Evolutionary conservation across 2,329 filamentous ascomycete species (phyloP).

Genomic region (Aspergillus ustus): DNA sequence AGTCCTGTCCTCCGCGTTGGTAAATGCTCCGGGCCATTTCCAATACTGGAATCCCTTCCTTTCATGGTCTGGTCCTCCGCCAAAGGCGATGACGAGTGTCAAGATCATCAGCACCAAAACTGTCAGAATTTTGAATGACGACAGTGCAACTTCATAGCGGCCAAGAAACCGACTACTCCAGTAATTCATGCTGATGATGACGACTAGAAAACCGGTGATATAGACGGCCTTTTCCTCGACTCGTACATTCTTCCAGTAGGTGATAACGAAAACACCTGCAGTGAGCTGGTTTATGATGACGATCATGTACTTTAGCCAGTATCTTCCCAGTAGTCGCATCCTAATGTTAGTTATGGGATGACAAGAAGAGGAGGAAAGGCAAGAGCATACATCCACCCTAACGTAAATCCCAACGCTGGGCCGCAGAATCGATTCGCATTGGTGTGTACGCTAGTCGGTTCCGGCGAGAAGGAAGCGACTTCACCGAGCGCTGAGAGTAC

Average conservation of each 20-base stretch:
- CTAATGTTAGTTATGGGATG: slow-evolving; percentile 2
- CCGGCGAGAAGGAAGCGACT: slow-evolving; percentile 79
- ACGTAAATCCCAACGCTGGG: slow-evolving; percentile 76
- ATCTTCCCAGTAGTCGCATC: slow-evolving; percentile 28
- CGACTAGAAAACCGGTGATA: slow-evolving; percentile 70
- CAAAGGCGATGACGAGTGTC: slow-evolving; percentile 65
- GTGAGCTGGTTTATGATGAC: slow-evolving; percentile 84
- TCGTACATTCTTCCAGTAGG: slow-evolving; percentile 71
- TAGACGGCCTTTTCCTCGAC: slow-evolving; percentile 75
- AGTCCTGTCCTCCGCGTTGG: slow-evolving; percentile 37
- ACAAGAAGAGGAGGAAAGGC: background rate
- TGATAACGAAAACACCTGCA: slow-evolving; percentile 74
- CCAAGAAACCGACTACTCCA: slow-evolving; percentile 70
- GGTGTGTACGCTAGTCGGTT: slow-evolving; percentile 75
- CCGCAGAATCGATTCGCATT: slow-evolving; percentile 80
- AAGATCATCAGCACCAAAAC: slow-evolving; percentile 69
- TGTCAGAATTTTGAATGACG: slow-evolving; percentile 68
- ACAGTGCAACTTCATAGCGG: slow-evolving; percentile 63
- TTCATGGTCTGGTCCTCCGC: slow-evolving; percentile 66
- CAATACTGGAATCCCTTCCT: slow-evolving; percentile 68
- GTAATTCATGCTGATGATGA: slow-evolving; percentile 68
- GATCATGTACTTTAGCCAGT: slow-evolving; percentile 79
- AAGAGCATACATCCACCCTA: slow-evolving; percentile 66
- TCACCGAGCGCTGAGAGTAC: slow-evolving; percentile 80
- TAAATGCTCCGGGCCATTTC: slow-evolving; percentile 63